phyloP scores from a whole-genome alignment of 441 rosid genomes.

The Populus tomentosa region DNA sequence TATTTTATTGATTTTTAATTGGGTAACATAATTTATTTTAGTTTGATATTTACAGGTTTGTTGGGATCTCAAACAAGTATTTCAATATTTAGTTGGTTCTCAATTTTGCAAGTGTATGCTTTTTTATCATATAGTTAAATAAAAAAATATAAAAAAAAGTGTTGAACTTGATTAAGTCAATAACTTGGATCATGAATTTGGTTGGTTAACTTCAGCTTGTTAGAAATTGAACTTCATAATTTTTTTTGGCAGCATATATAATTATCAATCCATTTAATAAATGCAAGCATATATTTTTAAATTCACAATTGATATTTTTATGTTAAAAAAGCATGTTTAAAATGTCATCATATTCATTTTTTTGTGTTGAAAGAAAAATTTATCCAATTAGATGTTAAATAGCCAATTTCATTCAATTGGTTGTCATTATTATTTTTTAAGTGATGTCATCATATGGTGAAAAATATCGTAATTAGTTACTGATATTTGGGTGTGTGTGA shows the following conservation, averaged over 20 bases:
- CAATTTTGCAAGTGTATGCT: no score
- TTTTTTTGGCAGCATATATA: no score
- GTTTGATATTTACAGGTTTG: background rate
- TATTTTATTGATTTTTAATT: no score
- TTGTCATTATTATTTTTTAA: background rate
- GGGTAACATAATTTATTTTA: background rate
- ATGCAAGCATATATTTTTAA: no score
- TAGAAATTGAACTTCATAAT: no score
- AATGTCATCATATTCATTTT: background rate
- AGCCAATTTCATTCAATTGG: background rate
- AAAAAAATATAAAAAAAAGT: no score
- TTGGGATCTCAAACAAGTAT: background rate
- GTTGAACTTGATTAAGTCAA: no score
- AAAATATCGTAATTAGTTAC: background rate
- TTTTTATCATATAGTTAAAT: no score
- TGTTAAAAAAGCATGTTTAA: background rate
- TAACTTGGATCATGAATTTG: accelerated
- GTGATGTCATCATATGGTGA: background rate
- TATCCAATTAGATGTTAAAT: no score
- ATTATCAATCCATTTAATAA: no score
- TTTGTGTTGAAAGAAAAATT: no score
- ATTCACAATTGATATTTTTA: background rate
- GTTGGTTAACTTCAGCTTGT: accelerated
- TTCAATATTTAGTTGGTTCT: no score
- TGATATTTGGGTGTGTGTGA: background rate